phyloP scores from a whole-genome alignment of 257 asterid species.

The Euphrasia confusa region DNA sequence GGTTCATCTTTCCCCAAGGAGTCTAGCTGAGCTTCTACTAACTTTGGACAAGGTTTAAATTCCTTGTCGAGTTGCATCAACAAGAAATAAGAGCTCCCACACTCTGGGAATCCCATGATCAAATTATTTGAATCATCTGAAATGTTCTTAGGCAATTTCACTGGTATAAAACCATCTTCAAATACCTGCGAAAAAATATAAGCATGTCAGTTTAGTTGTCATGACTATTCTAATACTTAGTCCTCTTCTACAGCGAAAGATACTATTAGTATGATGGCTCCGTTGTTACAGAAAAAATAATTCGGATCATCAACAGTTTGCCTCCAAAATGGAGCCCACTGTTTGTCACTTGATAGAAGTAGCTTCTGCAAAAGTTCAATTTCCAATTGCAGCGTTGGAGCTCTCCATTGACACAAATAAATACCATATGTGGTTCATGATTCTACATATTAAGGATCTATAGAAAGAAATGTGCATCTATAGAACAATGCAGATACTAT shows the following conservation, averaged over 20 bases:
- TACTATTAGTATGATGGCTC: slow-evolving; percentile 1
- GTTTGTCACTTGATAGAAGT: slow-evolving; percentile 22
- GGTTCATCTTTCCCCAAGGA: slow-evolving; percentile 57
- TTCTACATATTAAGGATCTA: slow-evolving; percentile 20
- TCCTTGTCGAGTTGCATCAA: slow-evolving; percentile 90
- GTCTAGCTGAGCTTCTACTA: slow-evolving; percentile 74
- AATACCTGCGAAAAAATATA: slow-evolving; percentile 58
- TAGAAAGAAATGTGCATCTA: slow-evolving; percentile 17
- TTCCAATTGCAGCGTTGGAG: slow-evolving; percentile 21
- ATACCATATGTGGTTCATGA: slow-evolving; percentile 5
- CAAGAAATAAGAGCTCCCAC: slow-evolving; percentile 83
- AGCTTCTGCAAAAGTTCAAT: slow-evolving; percentile 14
- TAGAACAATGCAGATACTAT: slow-evolving; percentile 16
- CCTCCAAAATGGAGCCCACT: slow-evolving; percentile 17
- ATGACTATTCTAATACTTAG: slow-evolving; percentile 10
- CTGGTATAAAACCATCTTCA: slow-evolving; percentile 69
- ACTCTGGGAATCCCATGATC: slow-evolving; percentile 93
- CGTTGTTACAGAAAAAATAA: neutral
- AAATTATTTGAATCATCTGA: slow-evolving; percentile 63
- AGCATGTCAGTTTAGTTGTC: slow-evolving; percentile 21
- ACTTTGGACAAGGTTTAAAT: slow-evolving; percentile 79
- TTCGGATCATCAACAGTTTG: slow-evolving; percentile 22
- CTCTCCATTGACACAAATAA: slow-evolving; percentile 8
- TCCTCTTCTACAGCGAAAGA: slow-evolving; percentile 18
- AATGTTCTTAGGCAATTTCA: slow-evolving; percentile 70